Conservation (phyloP, 1,139 yeast species). For the Nadsonia starkeyi-henricii region DNA sequence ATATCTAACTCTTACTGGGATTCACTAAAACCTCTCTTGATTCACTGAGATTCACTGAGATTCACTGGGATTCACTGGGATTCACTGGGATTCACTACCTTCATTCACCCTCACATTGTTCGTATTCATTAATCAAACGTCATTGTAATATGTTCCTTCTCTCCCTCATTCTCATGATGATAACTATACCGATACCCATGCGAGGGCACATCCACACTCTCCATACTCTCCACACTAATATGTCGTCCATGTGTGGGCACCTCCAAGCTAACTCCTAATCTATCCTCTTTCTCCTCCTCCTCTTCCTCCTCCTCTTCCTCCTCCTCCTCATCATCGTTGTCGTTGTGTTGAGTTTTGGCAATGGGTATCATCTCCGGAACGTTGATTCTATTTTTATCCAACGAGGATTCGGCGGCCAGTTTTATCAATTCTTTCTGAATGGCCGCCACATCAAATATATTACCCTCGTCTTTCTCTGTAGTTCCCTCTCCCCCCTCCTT, state of each 20-base stretch:
- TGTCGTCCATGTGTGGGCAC: too few relatives aligned
- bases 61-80: too few relatives aligned
- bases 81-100: too few relatives aligned
- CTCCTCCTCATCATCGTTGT: slow-evolving; percentile 15
- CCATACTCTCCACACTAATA: too few relatives aligned
- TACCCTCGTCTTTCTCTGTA: slow-evolving; percentile 9
- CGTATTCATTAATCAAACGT: slow-evolving; percentile 10
- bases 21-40: too few relatives aligned
- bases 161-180: slow-evolving; percentile 3
- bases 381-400: slow-evolving; percentile 3
- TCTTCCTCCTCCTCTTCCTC: slow-evolving; percentile 7
- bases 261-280: too few relatives aligned
- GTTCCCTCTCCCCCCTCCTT: slow-evolving; percentile 8
- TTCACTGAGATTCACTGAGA: too few relatives aligned
- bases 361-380: slow-evolving; percentile 7
- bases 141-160: slow-evolving; percentile 10
- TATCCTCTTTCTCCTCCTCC: not conserved
- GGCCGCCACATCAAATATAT: slow-evolving; percentile 27
- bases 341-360: slow-evolving; percentile 16
- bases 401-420: slow-evolving; percentile 10
- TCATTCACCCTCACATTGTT: too few relatives aligned
- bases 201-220: too few relatives aligned
- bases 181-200: not conserved
- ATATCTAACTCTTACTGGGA: too few relatives aligned
- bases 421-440: slow-evolving; percentile 21